Conservation (phyloP, 2,329 filamentous ascomycete species). For the Elsinoe ampelina region DNA sequence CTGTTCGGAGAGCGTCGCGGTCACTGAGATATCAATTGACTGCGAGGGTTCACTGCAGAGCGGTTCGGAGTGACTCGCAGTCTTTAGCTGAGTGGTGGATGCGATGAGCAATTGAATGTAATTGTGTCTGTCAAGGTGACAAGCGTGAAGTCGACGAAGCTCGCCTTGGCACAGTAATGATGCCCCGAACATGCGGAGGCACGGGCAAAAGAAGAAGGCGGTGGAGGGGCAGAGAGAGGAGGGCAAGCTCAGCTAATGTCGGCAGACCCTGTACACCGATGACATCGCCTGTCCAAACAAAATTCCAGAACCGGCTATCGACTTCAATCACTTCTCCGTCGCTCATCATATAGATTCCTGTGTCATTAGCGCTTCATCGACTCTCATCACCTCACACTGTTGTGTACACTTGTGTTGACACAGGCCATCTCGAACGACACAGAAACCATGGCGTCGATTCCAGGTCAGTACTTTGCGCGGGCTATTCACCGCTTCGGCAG, state of each 20-base stretch:
- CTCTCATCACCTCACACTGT: neutral
- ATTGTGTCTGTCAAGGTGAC: neutral
- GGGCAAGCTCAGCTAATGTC: neutral
- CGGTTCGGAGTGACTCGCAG: neutral
- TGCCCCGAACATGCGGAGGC: neutral
- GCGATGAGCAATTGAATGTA: neutral
- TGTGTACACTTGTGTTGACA: neutral
- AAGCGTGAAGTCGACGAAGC: constrained; percentile 7
- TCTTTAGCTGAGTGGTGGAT: neutral
- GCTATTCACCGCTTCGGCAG: neutral
- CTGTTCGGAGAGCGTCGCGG: neutral
- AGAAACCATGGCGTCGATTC: constrained; percentile 25
- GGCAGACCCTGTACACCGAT: constrained; percentile 3
- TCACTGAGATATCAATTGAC: neutral
- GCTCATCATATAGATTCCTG: neutral
- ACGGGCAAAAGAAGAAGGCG: neutral
- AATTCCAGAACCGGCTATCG: neutral
- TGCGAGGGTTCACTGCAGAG: too few species aligned
- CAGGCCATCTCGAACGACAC: neutral
- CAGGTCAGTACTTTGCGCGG: constrained; percentile 13
- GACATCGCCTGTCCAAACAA: constrained; percentile 10
- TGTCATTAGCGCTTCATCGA: neutral
- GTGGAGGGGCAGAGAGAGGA: neutral
- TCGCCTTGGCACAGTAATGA: neutral
- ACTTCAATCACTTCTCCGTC: neutral